Percentiles rank a stretch among this genome's conserved stretches.
Conservation (phyloP, 2,329 filamentous ascomycete species). For the Alternaria angustiovoidea region DNA sequence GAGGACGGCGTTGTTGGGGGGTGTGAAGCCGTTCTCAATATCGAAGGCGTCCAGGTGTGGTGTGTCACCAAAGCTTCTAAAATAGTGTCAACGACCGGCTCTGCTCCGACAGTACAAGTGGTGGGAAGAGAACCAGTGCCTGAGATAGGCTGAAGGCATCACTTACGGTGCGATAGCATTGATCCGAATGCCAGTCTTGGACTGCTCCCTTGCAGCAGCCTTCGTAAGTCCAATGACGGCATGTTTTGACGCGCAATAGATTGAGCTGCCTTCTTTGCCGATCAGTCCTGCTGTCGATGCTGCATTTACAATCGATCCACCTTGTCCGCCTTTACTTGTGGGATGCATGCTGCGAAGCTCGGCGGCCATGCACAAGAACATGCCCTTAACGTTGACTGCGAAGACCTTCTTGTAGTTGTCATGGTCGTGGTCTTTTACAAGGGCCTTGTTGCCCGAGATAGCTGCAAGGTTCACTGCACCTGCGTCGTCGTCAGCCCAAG, state of each 20-base stretch:
- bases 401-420: conserved; percentile 46
- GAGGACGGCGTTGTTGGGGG: conserved; percentile 22
- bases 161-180: conserved; percentile 56
- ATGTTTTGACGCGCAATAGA: conserved; percentile 38
- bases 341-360: conserved; percentile 50
- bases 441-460: conserved; percentile 47
- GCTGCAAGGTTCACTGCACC: conserved; percentile 45
- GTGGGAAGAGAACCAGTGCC: not conserved
- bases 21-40: not conserved
- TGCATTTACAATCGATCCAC: conserved; percentile 50
- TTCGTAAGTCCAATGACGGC: conserved; percentile 46
- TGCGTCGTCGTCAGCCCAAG: not conserved
- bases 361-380: conserved; percentile 44
- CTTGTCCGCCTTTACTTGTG: conserved; percentile 10
- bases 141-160: not conserved
- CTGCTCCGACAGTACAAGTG: not conserved
- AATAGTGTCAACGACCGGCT: not conserved
- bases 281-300: conserved; percentile 60
- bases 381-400: conserved; percentile 45
- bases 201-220: conserved; percentile 50
- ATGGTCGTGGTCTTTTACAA: conserved; percentile 38
- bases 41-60: conserved; percentile 19
- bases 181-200: conserved; percentile 32
- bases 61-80: conserved; percentile 27
- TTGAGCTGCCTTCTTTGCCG: conserved; percentile 32